Evolutionary conservation across 2,329 filamentous ascomycete species (phyloP), one percentile per base, ranked within the genome.

Genomic region (Colletotrichum navitas): DNA sequence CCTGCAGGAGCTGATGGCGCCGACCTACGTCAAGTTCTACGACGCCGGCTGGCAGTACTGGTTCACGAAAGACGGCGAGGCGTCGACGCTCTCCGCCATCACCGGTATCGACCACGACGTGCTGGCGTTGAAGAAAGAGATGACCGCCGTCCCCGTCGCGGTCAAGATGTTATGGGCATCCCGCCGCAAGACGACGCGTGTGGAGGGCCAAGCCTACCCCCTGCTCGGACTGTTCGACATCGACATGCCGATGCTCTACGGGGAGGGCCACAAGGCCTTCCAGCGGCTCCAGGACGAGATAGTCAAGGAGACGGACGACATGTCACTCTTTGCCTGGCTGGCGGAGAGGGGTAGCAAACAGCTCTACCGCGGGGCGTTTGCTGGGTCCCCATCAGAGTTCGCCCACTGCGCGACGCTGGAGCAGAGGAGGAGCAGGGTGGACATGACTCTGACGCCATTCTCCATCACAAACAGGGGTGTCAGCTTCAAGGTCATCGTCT

Each of bases 151-250:
- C 2, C 45, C 58, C 39, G 66, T 78, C 10, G 76, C 76, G 2
- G 55, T 70, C 21, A 76, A 74, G 60, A 80, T 79, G 78, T 77
- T 74, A 1, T 80, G 78, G 78, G 76, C 76, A n/a, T 70, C 78
- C 1, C 51, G 63, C 5, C 67, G 78, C 43, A 26, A 70, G 63
- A 78, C 75, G 2, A 78, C 64, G 2, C 69, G 74, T 1, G 5
- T 59, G 55, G 74, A 79, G 43, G 77, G 80, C 61, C 52, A 68
- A 0, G 77, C 77, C 0, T 80, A 79, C 26, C 76, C 74, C 12
- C 66, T 79, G 11, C 60, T 79, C 2, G 78, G 78, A 3, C 61
- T 79, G 3, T 79, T 80, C 41, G 70, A 74, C 47, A 73, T 79
- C 36, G 77, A 75, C 34, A 78, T 80, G 73, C 71, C 76, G 2